phyloP scores from a whole-genome alignment of 2,329 filamentous ascomycete species.

The Bisporella sp. region DNA sequence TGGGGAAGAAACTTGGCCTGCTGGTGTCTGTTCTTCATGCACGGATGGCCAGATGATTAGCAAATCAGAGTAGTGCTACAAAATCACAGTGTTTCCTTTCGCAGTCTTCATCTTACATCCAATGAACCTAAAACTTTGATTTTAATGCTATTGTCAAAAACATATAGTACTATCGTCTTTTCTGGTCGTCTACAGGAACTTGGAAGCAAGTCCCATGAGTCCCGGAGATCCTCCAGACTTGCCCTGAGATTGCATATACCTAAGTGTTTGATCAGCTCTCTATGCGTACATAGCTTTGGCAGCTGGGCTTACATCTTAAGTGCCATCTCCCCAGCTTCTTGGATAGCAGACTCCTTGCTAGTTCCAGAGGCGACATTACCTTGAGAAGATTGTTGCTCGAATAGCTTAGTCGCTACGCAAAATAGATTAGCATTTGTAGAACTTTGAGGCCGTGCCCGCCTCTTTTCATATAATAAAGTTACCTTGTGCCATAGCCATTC shows the following conservation, averaged over 20 bases:
- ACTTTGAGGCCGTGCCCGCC: too few relatives aligned
- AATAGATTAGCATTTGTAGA: too few relatives aligned
- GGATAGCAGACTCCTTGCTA: conserved; percentile 74
- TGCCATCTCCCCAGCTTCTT: conserved; percentile 77
- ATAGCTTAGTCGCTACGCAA: conserved; percentile 52
- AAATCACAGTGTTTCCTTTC: too few relatives aligned
- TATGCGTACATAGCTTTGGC: background rate
- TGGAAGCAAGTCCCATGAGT: conserved; percentile 48
- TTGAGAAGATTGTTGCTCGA: conserved; percentile 49
- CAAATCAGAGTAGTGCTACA: too few relatives aligned
- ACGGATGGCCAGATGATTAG: too few relatives aligned
- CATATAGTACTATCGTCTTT: too few relatives aligned
- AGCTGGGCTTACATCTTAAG: conserved; percentile 62
- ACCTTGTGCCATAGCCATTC: conserved; percentile 77
- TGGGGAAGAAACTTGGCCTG: too few relatives aligned
- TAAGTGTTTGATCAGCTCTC: background rate
- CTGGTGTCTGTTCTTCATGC: too few relatives aligned
- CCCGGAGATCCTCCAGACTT: conserved; percentile 32
- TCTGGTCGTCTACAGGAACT: conserved; percentile 40
- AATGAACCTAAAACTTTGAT: too few relatives aligned
- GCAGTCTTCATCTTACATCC: too few relatives aligned
- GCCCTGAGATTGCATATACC: conserved; percentile 65
- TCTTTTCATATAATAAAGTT: too few relatives aligned
- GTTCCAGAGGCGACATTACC: conserved; percentile 49
- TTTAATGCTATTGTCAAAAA: too few relatives aligned